A percentile compares a stretch with the other conserved stretches of the same genome.
Evolutionary conservation across 179 eudicot genomes (phyloP).

Genomic region (Sideroxylon spinosum): DNA sequence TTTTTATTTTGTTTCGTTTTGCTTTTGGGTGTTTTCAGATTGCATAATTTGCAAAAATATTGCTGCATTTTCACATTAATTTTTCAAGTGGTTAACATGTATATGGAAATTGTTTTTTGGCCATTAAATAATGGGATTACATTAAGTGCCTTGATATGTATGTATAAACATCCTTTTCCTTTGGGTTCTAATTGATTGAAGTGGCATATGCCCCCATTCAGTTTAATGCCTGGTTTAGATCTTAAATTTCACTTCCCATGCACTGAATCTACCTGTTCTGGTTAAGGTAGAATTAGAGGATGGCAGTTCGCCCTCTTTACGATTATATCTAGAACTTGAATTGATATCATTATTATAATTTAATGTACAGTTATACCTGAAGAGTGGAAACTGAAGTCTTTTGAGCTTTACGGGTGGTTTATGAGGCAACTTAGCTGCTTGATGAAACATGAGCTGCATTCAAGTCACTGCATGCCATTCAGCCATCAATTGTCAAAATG

Average conservation of each 20-base stretch:
- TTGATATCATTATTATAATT: not conserved
- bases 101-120: not conserved
- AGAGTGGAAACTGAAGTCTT: not conserved
- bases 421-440: slow-evolving; percentile 12
- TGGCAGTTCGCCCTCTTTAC: not conserved
- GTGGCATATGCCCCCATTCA: not conserved
- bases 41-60: not conserved
- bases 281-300: not conserved
- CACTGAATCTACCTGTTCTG: not conserved
- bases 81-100: not conserved
- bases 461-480: slow-evolving; percentile 33
- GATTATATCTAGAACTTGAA: not conserved
- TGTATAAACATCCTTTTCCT: not conserved
- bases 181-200: not conserved
- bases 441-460: slow-evolving; percentile 38
- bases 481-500: slow-evolving; percentile 14
- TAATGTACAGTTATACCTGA: not conserved
- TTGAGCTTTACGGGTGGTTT: slow-evolving; percentile 2
- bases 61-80: not conserved
- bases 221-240: not conserved
- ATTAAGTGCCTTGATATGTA: no score
- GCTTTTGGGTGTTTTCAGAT: not conserved
- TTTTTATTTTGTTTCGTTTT: not conserved
- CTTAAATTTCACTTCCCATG: not conserved
- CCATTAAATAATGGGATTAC: not conserved